Base-by-base conservation (phyloP, 495 filamentous ascomycete species). In the Daldinia loculata region DNA sequence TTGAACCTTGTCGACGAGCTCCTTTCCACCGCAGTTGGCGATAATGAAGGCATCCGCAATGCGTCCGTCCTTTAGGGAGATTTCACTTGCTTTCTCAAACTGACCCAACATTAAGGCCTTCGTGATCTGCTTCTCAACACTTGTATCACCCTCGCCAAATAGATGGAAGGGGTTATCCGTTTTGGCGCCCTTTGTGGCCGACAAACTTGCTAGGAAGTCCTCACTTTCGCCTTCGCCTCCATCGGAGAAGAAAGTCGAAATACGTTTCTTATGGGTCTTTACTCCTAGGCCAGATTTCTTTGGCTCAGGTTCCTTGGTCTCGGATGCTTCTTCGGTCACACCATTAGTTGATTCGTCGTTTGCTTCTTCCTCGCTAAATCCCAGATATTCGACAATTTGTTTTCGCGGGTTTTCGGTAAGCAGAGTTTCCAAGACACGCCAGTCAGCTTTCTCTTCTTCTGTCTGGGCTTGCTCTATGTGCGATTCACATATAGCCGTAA, bases 21-120 rank as follows among this genome's bases (percentile, higher is more conserved):
- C 91, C 77, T 95, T 93, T 43, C 96, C 95, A 60, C 95, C 95
- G 75, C 94, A 98, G 74, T 98, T 97, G 36, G 95, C 95, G 75
- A 99, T 93, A 84, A 98, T 96, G 79, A 99, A 97, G 41, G 95
- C 95, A 81, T 99, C 95, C 0, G 95, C 93, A 79, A 98, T 88
- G 41, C 94, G 88, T 61, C 93, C 89, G 77, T 98, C 94, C 71
- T 92, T 89, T 3, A 99, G 80, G 71, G 93, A 96, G 61, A 97
- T 87, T 67, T 94, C 90, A 58, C 96, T 90, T 26, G 96, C 95
- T 74, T 90, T 91, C 53, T 97, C 93, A 72, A 98, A 99, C 56
- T 93, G 87, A 15, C 95, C 95, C 4, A 98, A 82, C 75, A 98
- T 90, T 55, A 99, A 79, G 14, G 96, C 89, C 61, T 85, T 90